Evolutionary conservation across 2,329 filamentous ascomycete species (phyloP), one percentile per base, ranked within the genome.

Genomic region (Fonsecaea erecta): DNA sequence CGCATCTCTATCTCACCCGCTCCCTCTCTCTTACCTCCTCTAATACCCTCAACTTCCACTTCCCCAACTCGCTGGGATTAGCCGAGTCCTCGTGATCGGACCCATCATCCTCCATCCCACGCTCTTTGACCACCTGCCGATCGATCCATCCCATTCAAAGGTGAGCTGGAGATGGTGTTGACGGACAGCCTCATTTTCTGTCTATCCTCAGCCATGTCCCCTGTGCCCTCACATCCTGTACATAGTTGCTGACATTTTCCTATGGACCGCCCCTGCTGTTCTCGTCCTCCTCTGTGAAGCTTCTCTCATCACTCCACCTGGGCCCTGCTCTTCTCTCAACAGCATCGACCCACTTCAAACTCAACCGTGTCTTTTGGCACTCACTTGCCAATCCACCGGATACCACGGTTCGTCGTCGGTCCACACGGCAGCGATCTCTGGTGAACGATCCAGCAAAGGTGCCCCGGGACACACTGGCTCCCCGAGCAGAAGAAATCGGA

Each of bases 391-490:
- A 24, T 24, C 21, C 43, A 48, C 43, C 18, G 43, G 9, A 48
- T 48, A 18, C 43, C 43, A 48, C 55, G 55, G 55, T 58, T 46
- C 26, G 16, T 57, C 3, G 30, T 58, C 24, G 55, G 26, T 48
- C n/a, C 54, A 32, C 21, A 14, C 34, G 24, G 34, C 18, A 21
- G 21, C 18, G 43, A 28, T 40, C 37, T 9, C 16, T 28, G 7
- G 24, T 5, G 37, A 30, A 28, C n/a, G n/a, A 12, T 43, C n/a
- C 37, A 57, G 14, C 35, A 46, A 32, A 21, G 37, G 4, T 8
- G 9, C 35, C 14, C n/a, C n/a, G n/a, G n/a, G n/a, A n/a, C n/a
- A n/a, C n/a, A n/a, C n/a, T 28, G 26, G 18, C 30, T 30, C n/a
- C 26, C 18, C 12, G 11, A 43, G 30, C n/a, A 30, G 35, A 14